phyloP scores from a whole-genome alignment of 2,329 filamentous ascomycete genomes.

The Arthrinium puccinioides region DNA sequence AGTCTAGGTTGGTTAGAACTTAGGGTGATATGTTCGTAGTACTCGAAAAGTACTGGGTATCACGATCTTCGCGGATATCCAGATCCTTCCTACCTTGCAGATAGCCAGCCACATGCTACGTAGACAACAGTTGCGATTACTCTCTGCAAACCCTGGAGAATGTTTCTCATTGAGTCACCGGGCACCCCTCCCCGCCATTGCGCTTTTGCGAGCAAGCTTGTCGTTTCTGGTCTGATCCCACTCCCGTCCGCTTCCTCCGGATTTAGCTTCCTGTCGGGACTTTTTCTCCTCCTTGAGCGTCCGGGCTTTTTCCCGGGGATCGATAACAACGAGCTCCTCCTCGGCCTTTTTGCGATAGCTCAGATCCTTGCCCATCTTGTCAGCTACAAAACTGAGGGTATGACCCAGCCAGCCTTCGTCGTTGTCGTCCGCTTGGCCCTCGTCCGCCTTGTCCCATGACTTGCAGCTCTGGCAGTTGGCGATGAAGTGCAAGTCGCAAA shows the following conservation, averaged over 20 bases:
- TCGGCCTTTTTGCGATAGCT: conserved; percentile 87
- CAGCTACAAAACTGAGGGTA: conserved; percentile 76
- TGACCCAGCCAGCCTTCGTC: conserved; percentile 81
- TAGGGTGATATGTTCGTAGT: too few relatives aligned
- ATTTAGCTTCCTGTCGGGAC: conserved; percentile 46
- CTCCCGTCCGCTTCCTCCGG: conserved; percentile 43
- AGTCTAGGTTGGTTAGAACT: too few relatives aligned
- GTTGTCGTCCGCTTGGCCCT: conserved; percentile 48
- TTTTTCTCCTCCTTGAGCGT: conserved; percentile 61
- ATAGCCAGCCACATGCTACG: too few relatives aligned
- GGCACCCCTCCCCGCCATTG: conserved; percentile 49
- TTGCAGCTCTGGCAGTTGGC: conserved; percentile 89
- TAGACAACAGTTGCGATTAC: too few relatives aligned
- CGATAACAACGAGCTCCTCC: conserved; percentile 87
- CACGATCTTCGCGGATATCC: too few relatives aligned
- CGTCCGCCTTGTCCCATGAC: conserved; percentile 64
- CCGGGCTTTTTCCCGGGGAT: conserved; percentile 76
- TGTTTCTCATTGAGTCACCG: too few relatives aligned
- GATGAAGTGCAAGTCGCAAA: conserved; percentile 95
- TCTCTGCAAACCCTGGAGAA: too few relatives aligned
- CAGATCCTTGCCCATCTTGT: conserved; percentile 84
- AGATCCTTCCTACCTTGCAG: too few relatives aligned
- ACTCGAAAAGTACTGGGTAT: too few relatives aligned
- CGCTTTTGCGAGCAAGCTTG: conserved; percentile 45
- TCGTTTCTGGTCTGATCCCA: conserved; percentile 55